Evolutionary conservation across 176 grass and related monocot genomes (phyloP).

Genomic region (Oryza australiensis): DNA sequence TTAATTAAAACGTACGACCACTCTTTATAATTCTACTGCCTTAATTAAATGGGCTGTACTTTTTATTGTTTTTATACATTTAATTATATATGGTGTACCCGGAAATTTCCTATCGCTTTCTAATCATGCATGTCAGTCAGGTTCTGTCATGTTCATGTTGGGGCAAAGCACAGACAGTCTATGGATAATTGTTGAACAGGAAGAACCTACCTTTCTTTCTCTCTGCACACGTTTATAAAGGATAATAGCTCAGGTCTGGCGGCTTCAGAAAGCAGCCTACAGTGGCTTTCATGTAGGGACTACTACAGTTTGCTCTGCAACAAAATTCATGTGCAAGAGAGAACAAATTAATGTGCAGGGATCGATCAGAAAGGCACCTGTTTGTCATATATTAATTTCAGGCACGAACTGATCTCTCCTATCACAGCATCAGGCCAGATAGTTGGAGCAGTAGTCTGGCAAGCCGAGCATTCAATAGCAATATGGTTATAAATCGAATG

Average conservation of each 20-base stretch:
- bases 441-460: neutral
- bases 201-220: neutral
- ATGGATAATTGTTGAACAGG: conserved; percentile 35
- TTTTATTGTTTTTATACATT: neutral
- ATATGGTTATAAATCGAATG: neutral
- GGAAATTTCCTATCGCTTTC: conserved; percentile 28
- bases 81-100: neutral
- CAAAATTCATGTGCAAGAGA: too few species aligned
- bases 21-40: neutral
- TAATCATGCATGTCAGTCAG: conserved; percentile 8
- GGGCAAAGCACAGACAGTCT: conserved; percentile 21
- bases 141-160: conserved; percentile 13
- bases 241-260: conserved; percentile 10
- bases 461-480: neutral
- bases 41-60: neutral
- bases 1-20: too few species aligned
- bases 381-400: neutral
- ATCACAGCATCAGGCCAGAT: neutral
- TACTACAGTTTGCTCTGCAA: neutral
- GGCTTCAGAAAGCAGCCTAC: neutral
- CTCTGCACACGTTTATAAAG: neutral
- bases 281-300: neutral
- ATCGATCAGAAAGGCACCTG: neutral
- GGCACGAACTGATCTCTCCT: neutral
- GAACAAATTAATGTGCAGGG: neutral